phyloP scores from a whole-genome alignment of 1,139 yeast species.

The Scheffersomyces quercinus region DNA sequence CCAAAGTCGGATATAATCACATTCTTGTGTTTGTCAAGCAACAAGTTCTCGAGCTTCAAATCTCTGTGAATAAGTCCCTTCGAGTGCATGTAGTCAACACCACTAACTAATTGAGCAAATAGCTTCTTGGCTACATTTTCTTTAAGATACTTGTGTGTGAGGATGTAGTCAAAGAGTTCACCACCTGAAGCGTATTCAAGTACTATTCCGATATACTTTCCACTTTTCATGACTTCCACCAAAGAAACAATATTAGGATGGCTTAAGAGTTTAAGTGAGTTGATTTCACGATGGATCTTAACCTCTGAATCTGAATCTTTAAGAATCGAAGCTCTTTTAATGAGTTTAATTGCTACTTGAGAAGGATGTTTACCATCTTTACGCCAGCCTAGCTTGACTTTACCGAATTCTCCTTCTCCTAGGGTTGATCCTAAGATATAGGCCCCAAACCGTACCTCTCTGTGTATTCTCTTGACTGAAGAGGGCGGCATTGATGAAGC shows the following conservation, averaged over 20 bases:
- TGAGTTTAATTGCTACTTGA: conserved; percentile 91
- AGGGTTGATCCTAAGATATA: conserved; percentile 88
- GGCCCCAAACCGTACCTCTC: conserved; percentile 78
- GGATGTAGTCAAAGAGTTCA: conserved; percentile 89
- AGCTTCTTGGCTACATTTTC: conserved; percentile 83
- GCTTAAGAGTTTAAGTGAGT: conserved; percentile 77
- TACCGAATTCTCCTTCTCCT: conserved; percentile 99
- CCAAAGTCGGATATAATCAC: conserved; percentile 83
- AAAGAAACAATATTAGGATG: conserved; percentile 93
- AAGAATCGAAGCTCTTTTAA: conserved; percentile 80
- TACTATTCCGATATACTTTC: conserved; percentile 93
- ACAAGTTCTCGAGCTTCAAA: conserved; percentile 68
- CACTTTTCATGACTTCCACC: conserved; percentile 92
- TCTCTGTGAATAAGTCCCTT: conserved; percentile 84
- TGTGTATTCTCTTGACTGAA: conserved; percentile 33
- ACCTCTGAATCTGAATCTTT: conserved; percentile 83
- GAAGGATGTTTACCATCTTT: conserved; percentile 75
- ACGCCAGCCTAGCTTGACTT: conserved; percentile 96
- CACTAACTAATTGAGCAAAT: conserved; percentile 91
- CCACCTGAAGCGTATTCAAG: conserved; percentile 97
- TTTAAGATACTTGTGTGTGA: conserved; percentile 81
- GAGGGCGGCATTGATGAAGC: conserved; percentile 2
- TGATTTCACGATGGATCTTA: conserved; percentile 90
- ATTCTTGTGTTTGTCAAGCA: conserved; percentile 78
- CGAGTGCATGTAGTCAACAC: conserved; percentile 87